Conservation (phyloP, 176 grass and related monocot genomes). For the Triticum timopheevii region DNA sequence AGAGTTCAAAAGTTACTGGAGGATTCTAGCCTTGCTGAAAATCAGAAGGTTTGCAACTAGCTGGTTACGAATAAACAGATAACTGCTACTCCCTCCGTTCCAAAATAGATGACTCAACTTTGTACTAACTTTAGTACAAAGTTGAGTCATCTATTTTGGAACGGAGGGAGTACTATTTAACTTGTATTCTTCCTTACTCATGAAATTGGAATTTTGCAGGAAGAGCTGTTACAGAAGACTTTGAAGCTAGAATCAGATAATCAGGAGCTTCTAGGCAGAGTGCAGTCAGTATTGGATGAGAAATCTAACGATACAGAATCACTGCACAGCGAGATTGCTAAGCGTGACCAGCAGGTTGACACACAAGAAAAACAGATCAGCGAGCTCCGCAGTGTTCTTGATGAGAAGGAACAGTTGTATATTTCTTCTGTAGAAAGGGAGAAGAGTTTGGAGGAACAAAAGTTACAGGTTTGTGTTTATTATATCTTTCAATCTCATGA, state of each 20-base stretch:
- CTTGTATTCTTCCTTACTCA: conserved; percentile 27
- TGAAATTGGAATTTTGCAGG: conserved; percentile 49
- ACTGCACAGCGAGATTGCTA: conserved; percentile 65
- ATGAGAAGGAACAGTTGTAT: conserved; percentile 86
- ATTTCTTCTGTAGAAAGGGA: conserved; percentile 60
- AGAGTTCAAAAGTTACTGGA: conserved; percentile 66
- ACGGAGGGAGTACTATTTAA: neutral
- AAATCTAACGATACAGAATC: conserved; percentile 63
- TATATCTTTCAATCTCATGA: neutral
- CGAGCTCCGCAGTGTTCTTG: conserved; percentile 45
- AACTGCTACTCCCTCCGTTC: neutral
- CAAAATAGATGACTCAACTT: no score
- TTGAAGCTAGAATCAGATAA: conserved; percentile 71
- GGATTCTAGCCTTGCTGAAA: conserved; percentile 58
- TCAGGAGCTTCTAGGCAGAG: conserved; percentile 58
- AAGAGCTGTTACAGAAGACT: conserved; percentile 71
- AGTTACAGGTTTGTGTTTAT: conserved; percentile 62
- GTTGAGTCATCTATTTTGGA: no score
- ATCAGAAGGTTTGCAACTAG: conserved; percentile 65
- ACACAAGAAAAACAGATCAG: conserved; percentile 69
- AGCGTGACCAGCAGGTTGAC: conserved; percentile 61
- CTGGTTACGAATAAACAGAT: conserved; percentile 9
- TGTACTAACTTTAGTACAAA: no score
- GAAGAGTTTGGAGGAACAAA: conserved; percentile 76
- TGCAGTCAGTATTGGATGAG: conserved; percentile 56